phyloP scores from a whole-genome alignment of 371 early-diverging fungal genomes.

The Coemansia sp. region DNA sequence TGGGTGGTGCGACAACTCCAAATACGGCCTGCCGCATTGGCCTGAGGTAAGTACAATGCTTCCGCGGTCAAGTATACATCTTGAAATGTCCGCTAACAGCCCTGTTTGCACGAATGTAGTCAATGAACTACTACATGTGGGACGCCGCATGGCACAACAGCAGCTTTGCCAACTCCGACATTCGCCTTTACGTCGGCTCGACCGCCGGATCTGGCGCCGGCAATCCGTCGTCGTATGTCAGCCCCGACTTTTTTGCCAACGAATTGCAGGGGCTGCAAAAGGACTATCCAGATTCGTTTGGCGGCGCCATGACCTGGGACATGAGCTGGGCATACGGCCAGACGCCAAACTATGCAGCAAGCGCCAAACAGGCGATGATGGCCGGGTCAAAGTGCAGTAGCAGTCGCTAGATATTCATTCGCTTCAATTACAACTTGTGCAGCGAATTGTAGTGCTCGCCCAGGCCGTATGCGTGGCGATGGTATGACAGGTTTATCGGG shows the following conservation, averaged over 20 bases:
- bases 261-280: constrained; percentile 38
- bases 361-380: constrained; percentile 45
- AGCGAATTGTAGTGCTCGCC: constrained; percentile 95
- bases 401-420: neutral
- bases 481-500: constrained; percentile 82
- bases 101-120: constrained; percentile 8
- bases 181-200: constrained; percentile 40
- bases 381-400: constrained; percentile 33
- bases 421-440: constrained; percentile 1
- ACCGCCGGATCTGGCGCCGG: constrained; percentile 39
- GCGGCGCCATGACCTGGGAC: constrained; percentile 48
- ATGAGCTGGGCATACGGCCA: constrained; percentile 48
- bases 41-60: constrained; percentile 26
- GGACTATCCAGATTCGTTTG: constrained; percentile 35
- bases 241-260: constrained; percentile 35
- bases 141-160: constrained; percentile 41
- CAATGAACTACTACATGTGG: constrained; percentile 50
- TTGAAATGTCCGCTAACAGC: neutral
- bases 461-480: constrained; percentile 85
- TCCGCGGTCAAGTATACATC: no score
- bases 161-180: constrained; percentile 41
- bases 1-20: constrained; percentile 58
- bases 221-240: constrained; percentile 40
- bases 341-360: constrained; percentile 40
- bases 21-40: constrained; percentile 44